These are phyloP conservation scores for Myotisia sp. DNA, from an alignment of 2,329 filamentous ascomycete genomes.

Conservation along the genomic window DNA sequence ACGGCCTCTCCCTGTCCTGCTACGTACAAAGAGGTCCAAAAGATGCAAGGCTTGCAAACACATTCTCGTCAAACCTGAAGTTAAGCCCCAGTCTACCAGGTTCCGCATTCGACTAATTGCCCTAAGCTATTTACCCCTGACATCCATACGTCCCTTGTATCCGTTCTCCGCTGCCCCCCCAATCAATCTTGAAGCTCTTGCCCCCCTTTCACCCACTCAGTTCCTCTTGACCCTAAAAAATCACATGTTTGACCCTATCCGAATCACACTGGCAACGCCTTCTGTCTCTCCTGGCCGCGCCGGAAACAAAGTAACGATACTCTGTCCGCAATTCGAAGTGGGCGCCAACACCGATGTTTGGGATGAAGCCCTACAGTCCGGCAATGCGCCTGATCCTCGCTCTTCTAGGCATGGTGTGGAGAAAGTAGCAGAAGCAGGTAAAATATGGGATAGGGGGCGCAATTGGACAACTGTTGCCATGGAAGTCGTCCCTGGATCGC, in stretches of 20 bases:
- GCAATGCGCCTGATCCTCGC: constrained; percentile 29
- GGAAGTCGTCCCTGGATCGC: constrained; percentile 58
- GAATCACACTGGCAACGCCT: constrained; percentile 75
- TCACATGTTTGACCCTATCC: constrained; percentile 80
- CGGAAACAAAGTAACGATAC: constrained; percentile 67
- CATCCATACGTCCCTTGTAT: constrained; percentile 49
- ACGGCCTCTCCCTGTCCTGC: constrained; percentile 64
- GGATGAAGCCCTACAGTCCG: constrained; percentile 70
- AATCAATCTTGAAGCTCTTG: constrained; percentile 34
- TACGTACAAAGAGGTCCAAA: constrained; percentile 86
- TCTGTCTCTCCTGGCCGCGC: constrained; percentile 63
- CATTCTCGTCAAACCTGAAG: constrained; percentile 87
- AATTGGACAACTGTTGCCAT: constrained; percentile 94
- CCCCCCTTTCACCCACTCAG: constrained; percentile 46
- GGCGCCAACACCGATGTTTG: constrained; percentile 87
- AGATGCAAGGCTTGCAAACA: constrained; percentile 85
- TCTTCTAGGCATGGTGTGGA: constrained; percentile 28
- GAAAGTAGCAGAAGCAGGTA: constrained; percentile 64
- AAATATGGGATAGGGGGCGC: constrained; percentile 85
- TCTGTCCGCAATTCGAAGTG: constrained; percentile 88
- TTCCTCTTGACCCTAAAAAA: constrained; percentile 86
- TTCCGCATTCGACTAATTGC: constrained; percentile 90
- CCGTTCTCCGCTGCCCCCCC: constrained; percentile 28
- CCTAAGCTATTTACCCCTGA: constrained; percentile 70
- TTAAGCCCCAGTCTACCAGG: constrained; percentile 73